phyloP scores from a whole-genome alignment of 176 grass and related monocot genomes.

The Carex kokanica region DNA sequence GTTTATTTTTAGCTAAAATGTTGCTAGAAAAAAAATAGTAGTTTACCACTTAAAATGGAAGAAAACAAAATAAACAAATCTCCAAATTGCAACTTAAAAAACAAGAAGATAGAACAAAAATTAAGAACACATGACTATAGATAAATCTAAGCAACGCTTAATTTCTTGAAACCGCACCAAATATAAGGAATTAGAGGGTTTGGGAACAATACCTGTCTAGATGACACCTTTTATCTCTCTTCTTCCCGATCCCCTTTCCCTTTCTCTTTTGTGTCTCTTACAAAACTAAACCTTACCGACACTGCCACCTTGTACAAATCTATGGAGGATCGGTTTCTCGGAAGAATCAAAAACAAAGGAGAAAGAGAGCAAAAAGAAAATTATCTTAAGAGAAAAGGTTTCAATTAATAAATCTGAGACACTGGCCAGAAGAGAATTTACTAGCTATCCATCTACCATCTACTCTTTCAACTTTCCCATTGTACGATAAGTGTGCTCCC shows the following conservation, averaged over 20 bases:
- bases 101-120: neutral
- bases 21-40: neutral
- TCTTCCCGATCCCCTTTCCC: neutral
- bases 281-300: constrained; percentile 4
- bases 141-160: too few relatives aligned
- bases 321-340: constrained; percentile 6
- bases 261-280: neutral
- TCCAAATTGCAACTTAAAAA: neutral
- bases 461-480: neutral
- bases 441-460: constrained; percentile 18
- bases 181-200: neutral
- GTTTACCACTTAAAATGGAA: neutral
- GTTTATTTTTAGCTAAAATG: neutral
- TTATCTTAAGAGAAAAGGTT: neutral
- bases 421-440: constrained; percentile 12
- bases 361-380: neutral
- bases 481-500: too few relatives aligned
- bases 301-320: neutral
- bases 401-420: constrained; percentile 19
- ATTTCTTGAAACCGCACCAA: neutral
- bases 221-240: neutral
- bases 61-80: neutral
- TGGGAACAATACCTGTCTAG: neutral
- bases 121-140: neutral
- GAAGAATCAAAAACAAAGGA: neutral